Percentiles rank a stretch among this genome's conserved stretches.
These are phyloP conservation scores for Cymbopogon citratus DNA, from an alignment of 176 grass and related monocot species.

Conservation along the genomic window DNA sequence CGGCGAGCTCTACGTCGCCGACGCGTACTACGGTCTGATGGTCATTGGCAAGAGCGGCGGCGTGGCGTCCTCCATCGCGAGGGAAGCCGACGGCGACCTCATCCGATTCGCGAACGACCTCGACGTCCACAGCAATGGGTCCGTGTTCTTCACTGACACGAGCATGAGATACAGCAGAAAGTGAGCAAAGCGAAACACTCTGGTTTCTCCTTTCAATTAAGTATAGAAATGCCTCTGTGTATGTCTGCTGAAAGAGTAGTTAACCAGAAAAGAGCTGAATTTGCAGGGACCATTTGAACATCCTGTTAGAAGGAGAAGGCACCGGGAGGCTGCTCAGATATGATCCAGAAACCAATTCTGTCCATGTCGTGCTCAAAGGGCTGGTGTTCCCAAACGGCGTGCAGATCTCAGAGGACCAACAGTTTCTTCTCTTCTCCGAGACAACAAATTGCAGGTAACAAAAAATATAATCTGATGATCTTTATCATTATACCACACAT, in stretches of 20 bases:
- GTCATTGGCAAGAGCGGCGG: constrained; percentile 48
- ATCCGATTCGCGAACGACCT: constrained; percentile 90
- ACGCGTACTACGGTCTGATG: constrained; percentile 85
- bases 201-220: neutral
- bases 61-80: constrained; percentile 49
- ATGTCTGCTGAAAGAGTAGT: neutral
- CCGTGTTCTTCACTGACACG: constrained; percentile 88
- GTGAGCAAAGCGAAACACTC: constrained; percentile 19
- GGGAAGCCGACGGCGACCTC: constrained; percentile 41
- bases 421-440: constrained; percentile 75
- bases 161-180: constrained; percentile 81
- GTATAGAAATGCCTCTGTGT: neutral
- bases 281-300: constrained; percentile 70
- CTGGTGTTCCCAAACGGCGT: constrained; percentile 85
- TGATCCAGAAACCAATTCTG: constrained; percentile 40
- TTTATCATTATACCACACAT: neutral
- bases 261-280: neutral
- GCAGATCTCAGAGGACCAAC: constrained; percentile 77
- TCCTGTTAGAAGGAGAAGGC: constrained; percentile 80
- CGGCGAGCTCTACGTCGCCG: constrained; percentile 75
- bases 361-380: constrained; percentile 53
- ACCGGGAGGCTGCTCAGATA: constrained; percentile 75
- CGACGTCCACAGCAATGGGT: constrained; percentile 77
- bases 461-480: neutral
- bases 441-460: constrained; percentile 84